These are phyloP conservation scores for Tulasnella sp. DNA, from an alignment of 768 basidiomycete species.

Conservation along the genomic window DNA sequence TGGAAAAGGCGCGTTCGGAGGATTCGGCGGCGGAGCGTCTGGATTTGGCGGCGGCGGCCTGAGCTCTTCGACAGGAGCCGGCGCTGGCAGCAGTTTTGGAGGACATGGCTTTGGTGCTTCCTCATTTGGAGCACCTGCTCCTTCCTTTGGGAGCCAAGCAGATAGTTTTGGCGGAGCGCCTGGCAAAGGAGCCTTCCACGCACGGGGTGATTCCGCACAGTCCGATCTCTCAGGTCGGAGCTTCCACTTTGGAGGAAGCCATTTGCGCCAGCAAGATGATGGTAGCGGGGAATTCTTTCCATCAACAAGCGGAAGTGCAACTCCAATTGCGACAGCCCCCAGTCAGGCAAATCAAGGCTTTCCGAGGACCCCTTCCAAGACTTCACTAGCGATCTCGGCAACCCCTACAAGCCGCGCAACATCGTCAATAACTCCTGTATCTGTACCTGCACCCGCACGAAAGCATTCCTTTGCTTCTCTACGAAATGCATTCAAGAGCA, in stretches of 20 bases:
- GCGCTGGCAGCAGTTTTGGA: background rate
- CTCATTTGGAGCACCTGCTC: conserved; percentile 38
- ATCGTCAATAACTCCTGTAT: conserved; percentile 19
- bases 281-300: conserved; percentile 45
- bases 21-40: conserved; percentile 24
- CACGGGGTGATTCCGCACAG: conserved; percentile 74
- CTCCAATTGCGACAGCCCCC: conserved; percentile 30
- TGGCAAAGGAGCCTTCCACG: conserved; percentile 64
- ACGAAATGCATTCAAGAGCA: conserved; percentile 81
- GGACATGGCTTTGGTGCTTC: conserved; percentile 34
- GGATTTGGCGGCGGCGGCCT: conserved; percentile 48
- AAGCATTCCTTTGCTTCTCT: conserved; percentile 86
- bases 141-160: conserved; percentile 44
- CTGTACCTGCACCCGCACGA: conserved; percentile 67
- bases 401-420: conserved; percentile 14
- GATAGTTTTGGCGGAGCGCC: conserved; percentile 59
- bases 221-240: conserved; percentile 66
- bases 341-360: conserved; percentile 19
- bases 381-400: conserved; percentile 56
- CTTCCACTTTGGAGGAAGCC: conserved; percentile 31
- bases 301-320: conserved; percentile 37
- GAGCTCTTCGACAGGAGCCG: background rate
- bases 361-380: conserved; percentile 53
- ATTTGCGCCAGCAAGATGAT: conserved; percentile 58
- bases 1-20: conserved; percentile 30